Conservation (phyloP, 1,139 yeast species). For the Kodamaea sp. region DNA sequence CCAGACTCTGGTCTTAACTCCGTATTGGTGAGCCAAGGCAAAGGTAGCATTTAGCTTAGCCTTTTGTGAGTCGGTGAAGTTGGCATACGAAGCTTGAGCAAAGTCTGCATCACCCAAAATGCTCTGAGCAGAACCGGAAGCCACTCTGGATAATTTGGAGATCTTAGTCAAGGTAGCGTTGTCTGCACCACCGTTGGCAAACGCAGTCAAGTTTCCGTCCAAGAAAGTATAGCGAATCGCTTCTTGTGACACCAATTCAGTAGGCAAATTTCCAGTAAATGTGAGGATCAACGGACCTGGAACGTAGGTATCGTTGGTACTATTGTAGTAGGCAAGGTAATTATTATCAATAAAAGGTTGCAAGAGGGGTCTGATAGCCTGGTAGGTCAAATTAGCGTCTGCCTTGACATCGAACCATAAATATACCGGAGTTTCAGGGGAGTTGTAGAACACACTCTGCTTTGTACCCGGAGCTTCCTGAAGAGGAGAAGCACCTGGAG, state of each 20-base stretch:
- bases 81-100: slow-evolving; percentile 10
- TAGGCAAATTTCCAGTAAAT: slow-evolving; percentile 45
- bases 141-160: slow-evolving; percentile 33
- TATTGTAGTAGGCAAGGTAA: slow-evolving; percentile 37
- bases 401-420: slow-evolving; percentile 49
- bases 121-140: slow-evolving; percentile 36
- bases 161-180: slow-evolving; percentile 19
- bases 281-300: slow-evolving; percentile 42
- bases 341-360: slow-evolving; percentile 34
- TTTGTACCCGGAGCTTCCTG: slow-evolving; percentile 18
- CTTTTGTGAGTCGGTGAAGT: slow-evolving; percentile 24
- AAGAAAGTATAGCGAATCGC: slow-evolving; percentile 34
- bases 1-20: slow-evolving; percentile 45
- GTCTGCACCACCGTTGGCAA: slow-evolving; percentile 11
- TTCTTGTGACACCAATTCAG: slow-evolving; percentile 27
- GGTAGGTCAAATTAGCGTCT: slow-evolving; percentile 34
- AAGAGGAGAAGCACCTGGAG: slow-evolving; percentile 11
- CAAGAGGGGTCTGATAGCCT: slow-evolving; percentile 29
- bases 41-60: slow-evolving; percentile 21
- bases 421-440: slow-evolving; percentile 41
- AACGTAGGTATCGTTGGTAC: slow-evolving; percentile 20
- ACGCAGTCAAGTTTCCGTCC: slow-evolving; percentile 39
- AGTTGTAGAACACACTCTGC: slow-evolving; percentile 38
- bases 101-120: slow-evolving; percentile 30
- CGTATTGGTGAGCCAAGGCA: slow-evolving; percentile 36